Evolutionary conservation across 129 eudicot species (phyloP), one percentile per base, ranked within the genome.

Genomic region (Daucus carota): DNA sequence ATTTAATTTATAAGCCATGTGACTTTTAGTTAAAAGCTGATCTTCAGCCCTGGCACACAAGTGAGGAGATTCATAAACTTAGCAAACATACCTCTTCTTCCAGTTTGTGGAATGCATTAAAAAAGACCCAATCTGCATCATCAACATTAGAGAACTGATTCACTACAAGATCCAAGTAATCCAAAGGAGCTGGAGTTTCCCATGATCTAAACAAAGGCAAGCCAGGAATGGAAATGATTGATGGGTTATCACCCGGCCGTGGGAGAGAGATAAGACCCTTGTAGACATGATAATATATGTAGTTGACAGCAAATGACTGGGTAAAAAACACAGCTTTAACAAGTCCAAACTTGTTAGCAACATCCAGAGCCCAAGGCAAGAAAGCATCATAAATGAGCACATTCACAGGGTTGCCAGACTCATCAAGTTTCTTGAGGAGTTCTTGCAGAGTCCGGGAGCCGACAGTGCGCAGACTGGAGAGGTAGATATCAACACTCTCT

Each of bases 321-420:
- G 84, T 85, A 29, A 80, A 80, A 43, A 85, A 82, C 8, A 72
- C 84, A 10, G 82, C 84, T 47, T 75, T 75, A 17, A 46, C 7
- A 0, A 85, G 12, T 15, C 86, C 82, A 16, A 73, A 77, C 11
- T 60, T 8, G 24, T 82, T 77, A 26, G 84, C 86, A 9, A 85
- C 82, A 17, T 70, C 84, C 17, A 80, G 62, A 40, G 67, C 86
- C 89, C 89, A 85, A 20, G 84, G 86, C 67, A 82, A 43, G 70
- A 82, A 77, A 24, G 81, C 50, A 48, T 80, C 86, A 24, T 77
- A 85, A n/a, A 82, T 42, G 3, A 85, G 57, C 16, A 79, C 80
- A 29, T 77, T 72, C 9, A 81, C 80, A 26, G 80, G 75, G 3
- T 75, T 71, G 5, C 83, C 86, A 38, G 40, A 22, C 1, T 69